phyloP scores from a whole-genome alignment of 1,284 basidiomycete genomes.

The Ceratobasidium sp. region DNA sequence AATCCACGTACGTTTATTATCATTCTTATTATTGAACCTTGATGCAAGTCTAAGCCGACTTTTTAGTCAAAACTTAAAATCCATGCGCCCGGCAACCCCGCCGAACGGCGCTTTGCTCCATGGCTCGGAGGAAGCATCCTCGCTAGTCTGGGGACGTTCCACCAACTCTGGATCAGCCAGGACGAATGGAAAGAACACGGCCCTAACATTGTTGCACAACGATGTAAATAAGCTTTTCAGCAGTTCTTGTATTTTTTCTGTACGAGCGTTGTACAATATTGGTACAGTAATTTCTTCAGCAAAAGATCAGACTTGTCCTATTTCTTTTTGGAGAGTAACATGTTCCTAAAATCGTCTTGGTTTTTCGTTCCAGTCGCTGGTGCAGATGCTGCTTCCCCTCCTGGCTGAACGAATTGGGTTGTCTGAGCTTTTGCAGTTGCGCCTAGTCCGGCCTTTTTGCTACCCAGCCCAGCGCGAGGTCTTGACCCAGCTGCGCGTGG shows the following conservation, averaged over 20 bases:
- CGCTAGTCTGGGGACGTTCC: constrained; percentile 94
- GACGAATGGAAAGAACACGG: constrained; percentile 94
- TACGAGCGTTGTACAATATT: not conserved
- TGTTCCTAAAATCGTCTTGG: constrained; percentile 40
- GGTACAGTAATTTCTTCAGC: too few species aligned
- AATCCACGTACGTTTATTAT: constrained; percentile 62
- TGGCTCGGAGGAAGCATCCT: constrained; percentile 97
- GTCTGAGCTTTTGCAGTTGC: constrained; percentile 18
- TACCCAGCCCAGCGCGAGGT: constrained; percentile 77
- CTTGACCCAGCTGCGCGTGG: constrained; percentile 73
- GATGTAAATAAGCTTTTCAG: constrained; percentile 74
- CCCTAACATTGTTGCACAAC: constrained; percentile 79
- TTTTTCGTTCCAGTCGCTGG: constrained; percentile 1
- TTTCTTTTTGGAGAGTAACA: constrained; percentile 37
- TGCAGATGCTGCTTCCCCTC: not conserved
- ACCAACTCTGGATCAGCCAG: constrained; percentile 93
- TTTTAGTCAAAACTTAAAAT: constrained; percentile 76
- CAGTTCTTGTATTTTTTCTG: constrained; percentile 18
- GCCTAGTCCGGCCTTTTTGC: constrained; percentile 42
- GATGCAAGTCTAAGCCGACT: constrained; percentile 55
- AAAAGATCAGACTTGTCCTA: not conserved
- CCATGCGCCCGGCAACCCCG: constrained; percentile 89
- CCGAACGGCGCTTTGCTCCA: constrained; percentile 88
- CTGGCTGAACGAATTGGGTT: not conserved
- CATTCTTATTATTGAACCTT: constrained; percentile 52